Evolutionary conservation across 306 rosid species (phyloP), one percentile per base, ranked within the genome.

Genomic region (Quercus aquifolioides): DNA sequence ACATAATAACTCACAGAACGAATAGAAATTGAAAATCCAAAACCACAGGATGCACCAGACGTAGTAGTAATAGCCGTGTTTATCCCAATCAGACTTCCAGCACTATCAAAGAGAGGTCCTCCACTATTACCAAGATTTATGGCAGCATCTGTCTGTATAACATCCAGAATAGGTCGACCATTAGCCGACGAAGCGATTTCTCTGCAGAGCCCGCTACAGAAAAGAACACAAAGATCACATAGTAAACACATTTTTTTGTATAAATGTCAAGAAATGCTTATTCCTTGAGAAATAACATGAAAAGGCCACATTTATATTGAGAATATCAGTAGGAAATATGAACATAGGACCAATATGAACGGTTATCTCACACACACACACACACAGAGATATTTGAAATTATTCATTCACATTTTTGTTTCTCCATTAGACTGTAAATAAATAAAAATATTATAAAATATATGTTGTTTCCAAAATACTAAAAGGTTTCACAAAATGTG

Each of bases 111-210:
- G 74, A 95, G 99, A 55, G 99, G 99, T 13, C 99, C 99, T 68
- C 99, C 98, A 76, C 99, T 93, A 76, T 93, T 93, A 28, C 99
- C 99, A 3, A 98, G 98, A 82, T 96, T 96, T 82, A 96, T 96
- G 59, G 99, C 98, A 82, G 98, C 98, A 88, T 93, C 97, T n/a
- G 94, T 96, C 89, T 96, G 97, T 77, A 96, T 96, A 67, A 96
- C 98, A 79, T 96, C 98, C 87, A 90, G 99, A 81, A 96, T 96
- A 20, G 97, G 99, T 82, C 96, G 94, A 25, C 99, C 99, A 23
- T 97, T 96, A 60, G 99, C 98, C 41, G 98, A 97, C 51, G 97
- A 96, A 86, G 98, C 91, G 79, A 96, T 96, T 87, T 96, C 99
- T 87, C 97, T 86, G 72, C 96, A 84, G 74, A 96, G 96, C 74